Percentiles rank a stretch among this genome's conserved stretches.
phyloP scores from a whole-genome alignment of 2,329 filamentous ascomycete species.

The Xylariaceae sp. region DNA sequence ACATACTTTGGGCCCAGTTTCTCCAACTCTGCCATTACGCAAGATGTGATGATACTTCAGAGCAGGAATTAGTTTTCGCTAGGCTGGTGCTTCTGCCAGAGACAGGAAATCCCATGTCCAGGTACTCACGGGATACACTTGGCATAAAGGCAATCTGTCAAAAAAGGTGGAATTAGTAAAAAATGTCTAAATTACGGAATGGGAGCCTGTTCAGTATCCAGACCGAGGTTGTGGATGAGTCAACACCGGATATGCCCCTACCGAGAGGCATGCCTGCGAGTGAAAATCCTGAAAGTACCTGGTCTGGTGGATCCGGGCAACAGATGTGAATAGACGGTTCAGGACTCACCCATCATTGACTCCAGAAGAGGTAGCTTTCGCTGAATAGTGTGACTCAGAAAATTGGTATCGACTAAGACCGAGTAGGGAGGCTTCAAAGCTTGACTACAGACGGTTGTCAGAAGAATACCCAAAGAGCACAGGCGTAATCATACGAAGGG shows the following conservation, averaged over 20 bases:
- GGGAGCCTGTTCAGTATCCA: too few relatives aligned
- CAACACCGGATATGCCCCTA: too few relatives aligned
- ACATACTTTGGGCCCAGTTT: slow-evolving; percentile 80
- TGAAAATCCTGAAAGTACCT: too few relatives aligned
- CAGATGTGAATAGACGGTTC: not conserved
- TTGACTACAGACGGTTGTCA: slow-evolving; percentile 43
- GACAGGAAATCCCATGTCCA: slow-evolving; percentile 37
- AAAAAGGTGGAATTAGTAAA: slow-evolving; percentile 6
- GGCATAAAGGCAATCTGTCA: slow-evolving; percentile 72
- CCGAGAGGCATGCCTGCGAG: too few relatives aligned
- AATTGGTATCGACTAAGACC: slow-evolving; percentile 62
- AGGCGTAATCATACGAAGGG: too few relatives aligned
- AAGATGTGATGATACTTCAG: slow-evolving; percentile 16
- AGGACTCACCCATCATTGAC: slow-evolving; percentile 57
- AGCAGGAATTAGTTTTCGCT: slow-evolving; percentile 2
- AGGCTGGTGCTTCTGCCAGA: too few relatives aligned
- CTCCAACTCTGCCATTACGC: slow-evolving; percentile 54
- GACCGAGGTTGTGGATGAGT: not conserved
- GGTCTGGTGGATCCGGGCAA: too few relatives aligned
- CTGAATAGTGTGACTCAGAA: slow-evolving; percentile 81
- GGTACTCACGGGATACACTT: slow-evolving; percentile 68
- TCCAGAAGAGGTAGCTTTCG: slow-evolving; percentile 83
- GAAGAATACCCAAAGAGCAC: not conserved
- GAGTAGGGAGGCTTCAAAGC: slow-evolving; percentile 77
- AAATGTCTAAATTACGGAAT: not conserved